Base-by-base conservation (phyloP, 1,139 yeast genomes). In the Pichia sp. region DNA sequence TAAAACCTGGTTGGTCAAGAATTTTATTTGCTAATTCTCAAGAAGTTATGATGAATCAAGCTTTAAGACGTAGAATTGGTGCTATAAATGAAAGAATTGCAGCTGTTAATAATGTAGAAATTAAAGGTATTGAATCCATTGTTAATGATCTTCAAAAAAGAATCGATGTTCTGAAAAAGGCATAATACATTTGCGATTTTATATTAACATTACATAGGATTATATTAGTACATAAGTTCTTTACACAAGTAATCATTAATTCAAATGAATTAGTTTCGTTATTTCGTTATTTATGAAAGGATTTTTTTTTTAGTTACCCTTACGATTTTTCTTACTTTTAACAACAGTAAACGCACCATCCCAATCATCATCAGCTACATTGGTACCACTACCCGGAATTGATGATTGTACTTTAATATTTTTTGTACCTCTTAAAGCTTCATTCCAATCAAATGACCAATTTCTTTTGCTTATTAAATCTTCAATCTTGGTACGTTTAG, bases 21-120 rank as follows among this genome's bases (percentile, higher is more conserved):
- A 72, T 77, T 50, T 80, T 89, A 62, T 86, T 90, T 66, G 85
- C 86, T 14, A 80, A 86, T 22, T 87, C 93, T 38, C 93, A 86
- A 63, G 98, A 93, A 65, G 84, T 93, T 47, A 88, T 96, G 59
- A 87, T 89, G 70, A 91, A 91, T 66, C 95, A 87, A 69, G 96
- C 96, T 0, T 74, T 93, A 53, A 80, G 95, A 70, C 80, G 95
- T 72, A 82, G 97, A 64, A 73, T 89, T 53, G 69, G 70, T 41
- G 79, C 89, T n/a, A 76, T 87, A 62, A 82, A 78, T 22, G 75
- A 72, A 39, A 77, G 89, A 62, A 73, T 74, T 48, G 70, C 73
- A 51, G 71, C 71, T 27, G 72, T 81, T 57, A 63, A 75, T 42
- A 70, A 72, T 42, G 71, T 79, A 60, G 83, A 88, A 88, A 42